phyloP scores from a whole-genome alignment of 106 monocot genomes.

The Apostasia shenzhenica region DNA sequence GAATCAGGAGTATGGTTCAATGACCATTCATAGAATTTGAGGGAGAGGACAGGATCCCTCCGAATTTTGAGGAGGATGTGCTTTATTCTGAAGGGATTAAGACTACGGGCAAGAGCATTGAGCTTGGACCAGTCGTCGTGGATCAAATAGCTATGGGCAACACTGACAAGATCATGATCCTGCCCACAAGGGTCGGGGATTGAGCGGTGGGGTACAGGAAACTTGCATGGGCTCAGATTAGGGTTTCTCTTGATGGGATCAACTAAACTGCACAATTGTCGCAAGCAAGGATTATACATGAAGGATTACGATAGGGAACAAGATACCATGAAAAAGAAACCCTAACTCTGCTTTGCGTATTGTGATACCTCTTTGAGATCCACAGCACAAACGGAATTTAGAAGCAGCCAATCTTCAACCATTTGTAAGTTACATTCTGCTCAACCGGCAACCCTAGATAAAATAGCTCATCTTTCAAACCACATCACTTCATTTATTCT shows the following conservation, averaged over 20 bases:
- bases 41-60: constrained; percentile 59
- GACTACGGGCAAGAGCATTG: constrained; percentile 26
- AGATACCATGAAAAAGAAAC: too few relatives aligned
- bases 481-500: too few relatives aligned
- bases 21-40: constrained; percentile 46
- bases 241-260: background rate
- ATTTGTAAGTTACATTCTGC: too few relatives aligned
- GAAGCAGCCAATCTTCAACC: too few relatives aligned
- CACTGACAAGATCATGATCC: constrained; percentile 42
- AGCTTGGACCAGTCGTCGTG: constrained; percentile 45
- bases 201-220: constrained; percentile 56
- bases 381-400: too few relatives aligned
- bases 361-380: too few relatives aligned
- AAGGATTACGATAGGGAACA: background rate
- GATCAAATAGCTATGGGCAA: constrained; percentile 51
- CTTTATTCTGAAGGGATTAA: constrained; percentile 34
- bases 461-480: too few relatives aligned
- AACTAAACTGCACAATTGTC: background rate
- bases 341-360: too few relatives aligned
- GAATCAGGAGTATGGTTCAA: constrained; percentile 26
- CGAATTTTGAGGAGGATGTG: constrained; percentile 44
- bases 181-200: constrained; percentile 32
- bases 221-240: background rate
- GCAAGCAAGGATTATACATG: constrained; percentile 5
- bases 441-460: too few relatives aligned